These are phyloP conservation scores for Pterocarpus santalinus DNA, from an alignment of 306 rosid species.

Conservation along the genomic window DNA sequence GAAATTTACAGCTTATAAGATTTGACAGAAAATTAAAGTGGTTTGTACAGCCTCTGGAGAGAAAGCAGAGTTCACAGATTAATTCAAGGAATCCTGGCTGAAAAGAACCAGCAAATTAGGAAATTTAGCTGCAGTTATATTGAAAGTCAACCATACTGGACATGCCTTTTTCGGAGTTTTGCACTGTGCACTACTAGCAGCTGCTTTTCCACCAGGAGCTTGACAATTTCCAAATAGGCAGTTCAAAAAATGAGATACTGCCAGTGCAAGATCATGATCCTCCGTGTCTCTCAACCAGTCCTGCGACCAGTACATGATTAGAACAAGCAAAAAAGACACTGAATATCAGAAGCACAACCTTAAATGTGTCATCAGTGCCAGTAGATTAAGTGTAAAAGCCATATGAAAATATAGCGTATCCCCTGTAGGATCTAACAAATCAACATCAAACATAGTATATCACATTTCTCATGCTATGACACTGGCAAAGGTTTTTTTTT, in stretches of 20 bases:
- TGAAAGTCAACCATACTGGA: constrained; percentile 30
- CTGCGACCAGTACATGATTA: constrained; percentile 53
- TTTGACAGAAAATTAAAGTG: constrained; percentile 27
- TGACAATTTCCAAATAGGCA: constrained; percentile 89
- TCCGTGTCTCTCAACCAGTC: constrained; percentile 89
- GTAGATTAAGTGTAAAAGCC: constrained; percentile 3
- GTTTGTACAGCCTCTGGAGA: neutral
- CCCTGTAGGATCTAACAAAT: constrained; percentile 17
- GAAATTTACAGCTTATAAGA: neutral
- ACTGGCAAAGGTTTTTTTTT: neutral
- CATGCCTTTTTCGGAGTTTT: constrained; percentile 72
- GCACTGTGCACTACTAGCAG: constrained; percentile 57
- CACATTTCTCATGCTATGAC: constrained; percentile 6
- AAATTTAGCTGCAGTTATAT: constrained; percentile 25
- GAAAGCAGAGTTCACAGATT: constrained; percentile 30
- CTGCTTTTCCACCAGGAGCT: constrained; percentile 63
- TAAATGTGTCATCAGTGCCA: constrained; percentile 13
- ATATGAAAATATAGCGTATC: constrained; percentile 6
- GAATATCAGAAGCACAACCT: constrained; percentile 7
- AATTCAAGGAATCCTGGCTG: neutral
- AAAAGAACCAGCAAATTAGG: constrained; percentile 16
- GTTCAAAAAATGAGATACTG: constrained; percentile 87
- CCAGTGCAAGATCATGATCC: constrained; percentile 90
- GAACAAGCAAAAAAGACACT: constrained; percentile 13
- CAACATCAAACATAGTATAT: constrained; percentile 8